Evolutionary conservation across 1,139 yeast species (phyloP).

Genomic region (Suhomyces maxii): DNA sequence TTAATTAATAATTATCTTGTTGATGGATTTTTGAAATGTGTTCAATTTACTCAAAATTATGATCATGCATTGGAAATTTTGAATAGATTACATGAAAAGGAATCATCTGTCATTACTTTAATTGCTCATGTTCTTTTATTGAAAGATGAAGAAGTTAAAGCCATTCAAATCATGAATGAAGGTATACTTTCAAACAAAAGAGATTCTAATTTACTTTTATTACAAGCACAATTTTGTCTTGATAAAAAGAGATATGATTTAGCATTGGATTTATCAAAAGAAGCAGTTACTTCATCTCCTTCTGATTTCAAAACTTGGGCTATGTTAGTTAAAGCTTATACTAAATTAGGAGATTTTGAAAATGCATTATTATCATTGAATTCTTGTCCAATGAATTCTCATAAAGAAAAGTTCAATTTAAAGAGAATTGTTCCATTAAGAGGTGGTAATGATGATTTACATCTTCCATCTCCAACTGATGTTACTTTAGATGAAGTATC

Average conservation of each 20-base stretch:
- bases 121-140: conserved; percentile 53
- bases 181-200: conserved; percentile 60
- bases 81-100: conserved; percentile 42
- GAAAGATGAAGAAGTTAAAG: conserved; percentile 76
- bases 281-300: conserved; percentile 79
- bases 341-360: conserved; percentile 66
- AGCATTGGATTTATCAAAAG: conserved; percentile 71
- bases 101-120: conserved; percentile 55
- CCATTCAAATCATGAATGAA: conserved; percentile 64
- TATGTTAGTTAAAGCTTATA: conserved; percentile 68
- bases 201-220: conserved; percentile 56
- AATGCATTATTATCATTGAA: conserved; percentile 81
- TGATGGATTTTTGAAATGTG: conserved; percentile 66
- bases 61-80: conserved; percentile 59
- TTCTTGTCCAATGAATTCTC: conserved; percentile 88
- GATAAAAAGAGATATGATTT: conserved; percentile 64
- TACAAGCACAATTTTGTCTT: conserved; percentile 74
- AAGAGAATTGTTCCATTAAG: conserved; percentile 62
- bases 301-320: conserved; percentile 88
- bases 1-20: conserved; percentile 70
- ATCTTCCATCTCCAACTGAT: conserved; percentile 78
- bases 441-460: conserved; percentile 53
- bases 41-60: conserved; percentile 65
- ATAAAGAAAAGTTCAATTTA: conserved; percentile 58
- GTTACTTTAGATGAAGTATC: conserved; percentile 67